phyloP scores from a whole-genome alignment of 2,329 filamentous ascomycete species.

The Zalaria obscura region DNA sequence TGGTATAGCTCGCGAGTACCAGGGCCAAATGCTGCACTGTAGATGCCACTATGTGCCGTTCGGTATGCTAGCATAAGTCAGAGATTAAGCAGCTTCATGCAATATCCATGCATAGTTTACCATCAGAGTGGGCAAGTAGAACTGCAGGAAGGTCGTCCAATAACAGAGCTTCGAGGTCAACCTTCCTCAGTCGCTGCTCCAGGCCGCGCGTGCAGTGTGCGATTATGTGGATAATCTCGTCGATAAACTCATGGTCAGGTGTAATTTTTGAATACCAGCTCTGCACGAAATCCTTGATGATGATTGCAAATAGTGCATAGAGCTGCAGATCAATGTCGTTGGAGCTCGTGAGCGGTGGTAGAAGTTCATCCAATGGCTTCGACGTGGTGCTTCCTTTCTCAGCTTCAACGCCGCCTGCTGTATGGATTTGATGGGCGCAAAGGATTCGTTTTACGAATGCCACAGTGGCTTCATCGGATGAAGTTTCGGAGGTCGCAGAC shows the following conservation, averaged over 20 bases:
- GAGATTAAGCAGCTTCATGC: neutral
- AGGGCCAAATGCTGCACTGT: constrained; percentile 44
- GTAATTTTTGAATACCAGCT: constrained; percentile 91
- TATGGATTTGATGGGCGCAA: constrained; percentile 48
- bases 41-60: constrained; percentile 44
- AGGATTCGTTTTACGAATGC: constrained; percentile 72
- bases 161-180: constrained; percentile 70
- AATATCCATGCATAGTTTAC: constrained; percentile 32
- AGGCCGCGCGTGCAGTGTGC: constrained; percentile 81
- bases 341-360: constrained; percentile 85
- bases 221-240: constrained; percentile 78
- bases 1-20: constrained; percentile 65
- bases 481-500: neutral
- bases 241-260: constrained; percentile 73
- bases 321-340: constrained; percentile 89
- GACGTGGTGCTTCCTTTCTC: constrained; percentile 44
- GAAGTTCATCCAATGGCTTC: constrained; percentile 60
- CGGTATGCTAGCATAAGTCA: constrained; percentile 49
- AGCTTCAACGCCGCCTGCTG: constrained; percentile 26
- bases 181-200: constrained; percentile 69
- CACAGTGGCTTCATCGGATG: constrained; percentile 63
- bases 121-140: constrained; percentile 63
- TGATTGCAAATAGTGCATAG: constrained; percentile 80
- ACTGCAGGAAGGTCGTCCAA: constrained; percentile 80
- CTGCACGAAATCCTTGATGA: constrained; percentile 80